These are phyloP conservation scores for Xylaria longipes DNA, from an alignment of 495 filamentous ascomycete genomes.

Conservation along the genomic window DNA sequence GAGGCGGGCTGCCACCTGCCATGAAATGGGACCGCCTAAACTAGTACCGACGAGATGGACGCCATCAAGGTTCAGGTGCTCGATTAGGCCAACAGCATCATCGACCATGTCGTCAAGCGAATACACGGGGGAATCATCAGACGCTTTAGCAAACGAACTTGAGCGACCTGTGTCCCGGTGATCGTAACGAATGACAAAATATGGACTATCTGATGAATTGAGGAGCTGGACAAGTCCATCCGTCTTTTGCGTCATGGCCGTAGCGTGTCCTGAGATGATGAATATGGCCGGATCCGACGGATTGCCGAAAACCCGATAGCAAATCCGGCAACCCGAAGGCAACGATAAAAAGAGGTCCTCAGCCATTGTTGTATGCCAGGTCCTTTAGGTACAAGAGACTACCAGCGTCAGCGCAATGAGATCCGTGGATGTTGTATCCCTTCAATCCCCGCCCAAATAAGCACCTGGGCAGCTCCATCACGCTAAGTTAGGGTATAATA, in stretches of 20 bases:
- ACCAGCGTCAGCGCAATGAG: background rate
- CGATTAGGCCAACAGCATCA: constrained; percentile 22
- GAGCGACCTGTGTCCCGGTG: constrained; percentile 10
- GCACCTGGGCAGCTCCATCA: background rate
- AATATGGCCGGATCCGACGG: constrained; percentile 13
- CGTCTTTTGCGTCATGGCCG: constrained; percentile 6
- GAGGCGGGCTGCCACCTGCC: constrained; percentile 17
- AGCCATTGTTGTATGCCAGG: constrained; percentile 14
- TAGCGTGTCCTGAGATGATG: constrained; percentile 5
- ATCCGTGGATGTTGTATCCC: background rate
- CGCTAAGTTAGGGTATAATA: background rate
- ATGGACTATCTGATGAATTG: background rate
- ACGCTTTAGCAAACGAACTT: background rate
- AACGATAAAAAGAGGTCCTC: constrained; percentile 15
- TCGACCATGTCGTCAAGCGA: constrained; percentile 20
- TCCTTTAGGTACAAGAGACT: background rate
- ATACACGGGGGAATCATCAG: constrained; percentile 13
- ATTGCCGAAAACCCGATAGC: constrained; percentile 14
- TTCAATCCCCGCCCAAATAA: no score
- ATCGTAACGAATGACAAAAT: constrained; percentile 5
- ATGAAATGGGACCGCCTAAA: constrained; percentile 21
- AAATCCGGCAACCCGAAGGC: constrained; percentile 24
- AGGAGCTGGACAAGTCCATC: background rate
- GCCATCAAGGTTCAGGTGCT: constrained; percentile 13
- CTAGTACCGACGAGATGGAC: constrained; percentile 17